Base-by-base conservation (phyloP, 75 land plant species). In the Cryptomeria japonica region DNA sequence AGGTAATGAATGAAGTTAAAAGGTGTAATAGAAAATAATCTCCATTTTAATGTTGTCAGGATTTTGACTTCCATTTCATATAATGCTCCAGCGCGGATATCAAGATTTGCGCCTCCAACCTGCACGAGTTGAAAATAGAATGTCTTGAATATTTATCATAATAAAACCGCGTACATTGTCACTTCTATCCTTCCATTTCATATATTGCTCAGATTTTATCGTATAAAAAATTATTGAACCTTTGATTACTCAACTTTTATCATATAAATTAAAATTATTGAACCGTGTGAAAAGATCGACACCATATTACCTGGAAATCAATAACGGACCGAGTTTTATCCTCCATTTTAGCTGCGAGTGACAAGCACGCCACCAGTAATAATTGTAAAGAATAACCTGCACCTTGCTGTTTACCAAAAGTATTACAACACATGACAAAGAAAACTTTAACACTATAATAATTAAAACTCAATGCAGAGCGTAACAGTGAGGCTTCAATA, bases 341-440 rank as follows among this genome's bases (percentile, higher is more conserved):
- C 87, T 95, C 96, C 94, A 95, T 93, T 87, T 95, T 94, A 22
- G 96, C 96, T 16, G 96, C 96, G 37, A 95, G 82, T 49, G 96
- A 90, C 31, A 95, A 44, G 88, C 96, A 95, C 10, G 96, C 96
- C 34, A 94, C 94, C 11, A 96, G 86, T 77, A 95, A 84, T 38
- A 95, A 88, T 86, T 92, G 91, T 49, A 87, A 38, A 85, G 87
- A 90, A 96, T 94, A 95, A 34, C 86, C 87, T 31, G 79, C 78
- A 19, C 91, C 91, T 87, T 87, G 83, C 92, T 93, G 82, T 85
- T 25, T 16, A 82, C 19, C 46, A 84, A 84, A 84, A 49, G 51
- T 8, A 14, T 83, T 9, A 46, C 18, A 55, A 15, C 5, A 55
- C 18, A 14, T 42, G 0, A 2, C 10, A n/a, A 80, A 39, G 2